These are phyloP conservation scores for Arachis monticola DNA, from an alignment of 331 rosid genomes.

Conservation along the genomic window DNA sequence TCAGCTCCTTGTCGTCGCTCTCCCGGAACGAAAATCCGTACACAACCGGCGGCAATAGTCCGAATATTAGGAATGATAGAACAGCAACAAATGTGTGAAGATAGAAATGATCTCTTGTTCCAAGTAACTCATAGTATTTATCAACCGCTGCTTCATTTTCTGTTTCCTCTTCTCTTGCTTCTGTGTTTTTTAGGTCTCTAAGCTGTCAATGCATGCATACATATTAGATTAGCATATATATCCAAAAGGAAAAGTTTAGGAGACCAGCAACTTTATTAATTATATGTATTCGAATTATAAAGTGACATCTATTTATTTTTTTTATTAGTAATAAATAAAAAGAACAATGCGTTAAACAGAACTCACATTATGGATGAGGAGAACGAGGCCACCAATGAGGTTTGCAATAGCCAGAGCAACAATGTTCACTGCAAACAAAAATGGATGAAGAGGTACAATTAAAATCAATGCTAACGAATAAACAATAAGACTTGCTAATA, in stretches of 20 bases:
- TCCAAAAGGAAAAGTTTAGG: too few relatives aligned
- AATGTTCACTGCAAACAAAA: constrained; percentile 60
- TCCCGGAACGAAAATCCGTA: constrained; percentile 59
- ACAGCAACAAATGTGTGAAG: constrained; percentile 51
- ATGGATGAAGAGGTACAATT: background rate
- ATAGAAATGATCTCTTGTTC: constrained; percentile 52
- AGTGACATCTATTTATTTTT: too few relatives aligned
- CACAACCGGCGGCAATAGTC: constrained; percentile 61
- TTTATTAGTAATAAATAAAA: background rate
- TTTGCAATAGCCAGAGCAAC: constrained; percentile 71
- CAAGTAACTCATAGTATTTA: constrained; percentile 51
- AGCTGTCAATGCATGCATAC: constrained; percentile 45
- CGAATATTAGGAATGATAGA: constrained; percentile 62
- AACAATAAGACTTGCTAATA: too few relatives aligned
- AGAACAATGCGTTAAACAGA: background rate
- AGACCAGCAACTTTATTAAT: too few relatives aligned
- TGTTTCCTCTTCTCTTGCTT: constrained; percentile 36
- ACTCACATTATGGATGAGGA: constrained; percentile 74
- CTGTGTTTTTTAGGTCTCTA: constrained; percentile 53
- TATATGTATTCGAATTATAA: too few relatives aligned
- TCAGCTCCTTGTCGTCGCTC: constrained; percentile 50
- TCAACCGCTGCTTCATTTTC: constrained; percentile 37
- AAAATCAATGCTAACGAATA: background rate
- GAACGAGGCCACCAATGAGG: constrained; percentile 72
- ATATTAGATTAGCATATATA: background rate